A percentile compares a stretch with the other conserved stretches of the same genome.
Evolutionary conservation across 306 rosid species (phyloP).

Genomic region (Cucurbita ficifolia): DNA sequence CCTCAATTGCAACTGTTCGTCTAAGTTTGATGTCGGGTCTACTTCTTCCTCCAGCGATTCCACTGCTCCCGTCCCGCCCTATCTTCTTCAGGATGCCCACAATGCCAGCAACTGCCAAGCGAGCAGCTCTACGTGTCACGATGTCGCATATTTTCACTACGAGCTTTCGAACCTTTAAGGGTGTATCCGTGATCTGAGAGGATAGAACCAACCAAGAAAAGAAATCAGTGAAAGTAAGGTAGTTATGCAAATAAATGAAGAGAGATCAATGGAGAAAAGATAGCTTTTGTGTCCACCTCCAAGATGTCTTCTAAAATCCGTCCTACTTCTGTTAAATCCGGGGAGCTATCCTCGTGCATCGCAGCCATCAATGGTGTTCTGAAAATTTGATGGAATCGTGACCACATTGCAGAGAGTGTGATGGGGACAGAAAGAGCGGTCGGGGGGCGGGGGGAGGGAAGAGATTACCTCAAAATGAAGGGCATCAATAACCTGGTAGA

Average conservation of each 20-base stretch:
- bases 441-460: neutral
- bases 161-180: conserved; percentile 56
- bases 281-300: conserved; percentile 36
- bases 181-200: conserved; percentile 46
- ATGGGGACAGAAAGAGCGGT: neutral
- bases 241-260: neutral
- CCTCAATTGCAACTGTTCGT: conserved; percentile 74
- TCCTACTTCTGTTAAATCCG: conserved; percentile 55
- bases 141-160: conserved; percentile 66
- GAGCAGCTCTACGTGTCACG: conserved; percentile 74
- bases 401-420: neutral
- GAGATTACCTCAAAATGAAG: conserved; percentile 50
- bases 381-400: conserved; percentile 11
- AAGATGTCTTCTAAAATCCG: conserved; percentile 39
- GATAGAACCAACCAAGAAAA: neutral
- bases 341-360: conserved; percentile 77
- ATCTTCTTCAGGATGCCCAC: conserved; percentile 87
- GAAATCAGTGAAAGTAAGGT: neutral
- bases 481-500: conserved; percentile 47
- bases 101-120: conserved; percentile 82
- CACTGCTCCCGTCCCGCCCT: conserved; percentile 77
- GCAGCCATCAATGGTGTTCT: conserved; percentile 73
- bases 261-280: neutral
- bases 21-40: conserved; percentile 42
- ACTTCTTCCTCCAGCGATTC: conserved; percentile 60